Conservation (phyloP, 257 asterid species). For the Solanum clarkiae region DNA sequence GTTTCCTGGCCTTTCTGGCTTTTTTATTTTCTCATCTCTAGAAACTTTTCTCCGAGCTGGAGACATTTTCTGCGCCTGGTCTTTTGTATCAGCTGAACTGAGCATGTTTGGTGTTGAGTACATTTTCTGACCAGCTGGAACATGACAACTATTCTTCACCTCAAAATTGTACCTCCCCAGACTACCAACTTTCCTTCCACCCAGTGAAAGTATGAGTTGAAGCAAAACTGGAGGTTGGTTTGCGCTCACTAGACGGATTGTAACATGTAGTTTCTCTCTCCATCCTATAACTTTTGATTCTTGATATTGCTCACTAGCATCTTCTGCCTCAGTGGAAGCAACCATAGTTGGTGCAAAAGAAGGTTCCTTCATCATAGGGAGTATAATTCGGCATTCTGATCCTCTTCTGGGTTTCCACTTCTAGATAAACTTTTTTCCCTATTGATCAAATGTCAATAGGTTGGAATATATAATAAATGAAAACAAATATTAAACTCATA, state of each 20-base stretch:
- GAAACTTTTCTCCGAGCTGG: constrained; percentile 53
- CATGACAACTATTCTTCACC: constrained; percentile 25
- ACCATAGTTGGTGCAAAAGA: constrained; percentile 41
- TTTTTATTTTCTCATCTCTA: constrained; percentile 60
- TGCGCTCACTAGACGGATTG: constrained; percentile 31
- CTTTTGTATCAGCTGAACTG: constrained; percentile 44
- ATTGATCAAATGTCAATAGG: constrained; percentile 15
- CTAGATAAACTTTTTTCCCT: constrained; percentile 95
- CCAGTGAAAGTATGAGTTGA: constrained; percentile 32
- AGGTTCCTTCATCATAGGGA: constrained; percentile 45
- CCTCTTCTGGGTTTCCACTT: constrained; percentile 72
- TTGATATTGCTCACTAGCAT: constrained; percentile 38
- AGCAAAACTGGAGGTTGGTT: constrained; percentile 30
- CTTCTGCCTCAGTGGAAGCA: constrained; percentile 44
- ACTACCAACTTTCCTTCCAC: constrained; percentile 43
- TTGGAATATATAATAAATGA: background rate
- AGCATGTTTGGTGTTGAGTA: constrained; percentile 25
- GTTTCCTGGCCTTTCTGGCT: constrained; percentile 36
- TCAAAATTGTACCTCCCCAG: constrained; percentile 39
- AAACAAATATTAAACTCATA: background rate
- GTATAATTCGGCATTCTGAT: constrained; percentile 42
- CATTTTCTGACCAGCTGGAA: constrained; percentile 44
- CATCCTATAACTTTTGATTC: constrained; percentile 44
- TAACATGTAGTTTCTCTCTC: constrained; percentile 50
- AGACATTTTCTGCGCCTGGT: constrained; percentile 67